A percentile compares a stretch with the other conserved stretches of the same genome.
Conservation (phyloP, 2,329 filamentous ascomycete species). For the Huntiella decipiens region DNA sequence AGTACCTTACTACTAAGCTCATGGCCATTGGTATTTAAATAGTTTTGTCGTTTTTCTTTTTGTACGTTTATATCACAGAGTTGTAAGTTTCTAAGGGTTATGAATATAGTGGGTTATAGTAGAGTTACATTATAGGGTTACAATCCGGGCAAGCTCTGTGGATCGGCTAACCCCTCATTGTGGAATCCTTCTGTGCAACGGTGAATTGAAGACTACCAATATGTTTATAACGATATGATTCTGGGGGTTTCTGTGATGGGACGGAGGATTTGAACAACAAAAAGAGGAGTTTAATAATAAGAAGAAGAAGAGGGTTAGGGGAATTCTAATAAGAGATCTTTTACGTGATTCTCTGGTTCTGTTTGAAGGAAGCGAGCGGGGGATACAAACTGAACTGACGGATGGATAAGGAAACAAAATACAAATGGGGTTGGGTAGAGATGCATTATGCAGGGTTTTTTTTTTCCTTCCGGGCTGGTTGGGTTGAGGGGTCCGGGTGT, state of each 20-base stretch:
- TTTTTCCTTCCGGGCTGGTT: too few species aligned
- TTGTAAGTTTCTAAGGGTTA: not conserved
- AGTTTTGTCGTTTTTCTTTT: not conserved
- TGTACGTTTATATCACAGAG: not conserved
- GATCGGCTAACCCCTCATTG: not conserved
- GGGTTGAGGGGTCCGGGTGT: too few species aligned
- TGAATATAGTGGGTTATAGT: not conserved
- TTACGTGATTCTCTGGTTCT: too few species aligned
- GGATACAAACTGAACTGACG: too few species aligned
- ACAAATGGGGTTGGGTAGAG: not conserved
- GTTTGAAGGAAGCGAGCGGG: too few species aligned
- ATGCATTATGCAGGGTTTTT: not conserved
- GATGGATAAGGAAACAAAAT: too few species aligned
- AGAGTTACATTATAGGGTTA: not conserved
- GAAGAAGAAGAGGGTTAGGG: not conserved
- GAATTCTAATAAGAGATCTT: not conserved
- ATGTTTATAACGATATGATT: too few species aligned
- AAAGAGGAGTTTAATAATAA: not conserved
- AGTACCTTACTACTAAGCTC: constrained; percentile 59
- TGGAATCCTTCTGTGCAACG: not conserved
- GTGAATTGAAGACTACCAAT: too few species aligned
- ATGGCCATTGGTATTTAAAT: constrained; percentile 15
- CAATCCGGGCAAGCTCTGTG: not conserved
- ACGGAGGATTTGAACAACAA: not conserved
- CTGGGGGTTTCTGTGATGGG: not conserved